Evolutionary conservation across 345 rosid species (phyloP).

Genomic region (Lepidium didymum): DNA sequence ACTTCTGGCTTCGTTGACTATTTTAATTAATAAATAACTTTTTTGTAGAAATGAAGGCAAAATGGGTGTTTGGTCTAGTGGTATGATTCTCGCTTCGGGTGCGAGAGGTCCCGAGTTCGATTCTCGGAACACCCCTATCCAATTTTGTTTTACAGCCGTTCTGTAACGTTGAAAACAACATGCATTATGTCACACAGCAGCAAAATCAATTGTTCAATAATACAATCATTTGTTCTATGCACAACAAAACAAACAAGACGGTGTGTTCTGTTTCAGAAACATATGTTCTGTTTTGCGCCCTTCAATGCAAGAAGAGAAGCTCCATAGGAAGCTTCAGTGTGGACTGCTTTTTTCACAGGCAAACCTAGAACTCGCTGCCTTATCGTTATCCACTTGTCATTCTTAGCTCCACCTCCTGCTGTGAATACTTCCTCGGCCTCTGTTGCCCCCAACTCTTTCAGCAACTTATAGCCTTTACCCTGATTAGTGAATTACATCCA

Average conservation of each 20-base stretch:
- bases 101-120: constrained; percentile 95
- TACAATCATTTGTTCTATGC: background rate
- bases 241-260: background rate
- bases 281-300: constrained; percentile 31
- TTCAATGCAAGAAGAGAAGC: constrained; percentile 79
- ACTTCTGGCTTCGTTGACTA: background rate
- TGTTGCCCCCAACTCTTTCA: constrained; percentile 79
- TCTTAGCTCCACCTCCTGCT: constrained; percentile 85
- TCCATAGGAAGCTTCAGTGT: constrained; percentile 90
- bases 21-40: too few species aligned
- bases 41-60: too few species aligned
- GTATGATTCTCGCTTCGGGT: constrained; percentile 98
- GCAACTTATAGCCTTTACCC: constrained; percentile 63
- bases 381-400: constrained; percentile 73
- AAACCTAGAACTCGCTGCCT: constrained; percentile 64
- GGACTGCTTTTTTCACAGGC: constrained; percentile 58
- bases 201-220: too few species aligned
- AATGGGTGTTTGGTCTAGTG: constrained; percentile 86
- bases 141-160: background rate
- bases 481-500: constrained; percentile 14
- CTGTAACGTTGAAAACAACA: background rate
- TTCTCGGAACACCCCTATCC: constrained; percentile 71
- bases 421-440: constrained; percentile 72
- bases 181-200: background rate
- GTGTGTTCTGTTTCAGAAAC: background rate